Evolutionary conservation across 768 basidiomycete genomes (phyloP).

Genomic region (Tulasnella calospora): DNA sequence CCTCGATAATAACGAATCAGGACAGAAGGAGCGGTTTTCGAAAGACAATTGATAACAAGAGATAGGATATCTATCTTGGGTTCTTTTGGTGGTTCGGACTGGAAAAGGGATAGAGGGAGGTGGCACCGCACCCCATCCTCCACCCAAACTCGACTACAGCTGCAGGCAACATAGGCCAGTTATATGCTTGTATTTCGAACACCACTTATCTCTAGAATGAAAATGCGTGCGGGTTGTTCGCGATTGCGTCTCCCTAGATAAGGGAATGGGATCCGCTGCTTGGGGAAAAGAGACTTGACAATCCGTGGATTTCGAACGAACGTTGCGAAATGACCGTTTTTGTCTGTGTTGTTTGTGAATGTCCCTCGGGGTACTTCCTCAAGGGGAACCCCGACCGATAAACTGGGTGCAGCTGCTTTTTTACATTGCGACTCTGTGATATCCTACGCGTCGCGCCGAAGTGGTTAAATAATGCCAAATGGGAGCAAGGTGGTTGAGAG

Average conservation of each 20-base stretch:
- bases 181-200: background rate
- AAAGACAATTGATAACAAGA: background rate
- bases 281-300: conserved; percentile 7
- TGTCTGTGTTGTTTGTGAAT: background rate
- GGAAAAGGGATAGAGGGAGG: background rate
- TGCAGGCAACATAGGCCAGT: background rate
- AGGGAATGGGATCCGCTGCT: background rate
- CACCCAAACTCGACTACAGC: background rate
- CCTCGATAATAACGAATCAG: background rate
- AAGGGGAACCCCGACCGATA: background rate
- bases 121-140: background rate
- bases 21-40: background rate
- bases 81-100: background rate
- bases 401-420: background rate
- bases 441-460: background rate
- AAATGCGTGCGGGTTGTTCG: background rate
- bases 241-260: background rate
- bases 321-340: background rate
- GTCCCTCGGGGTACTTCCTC: background rate
- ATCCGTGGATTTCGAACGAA: background rate
- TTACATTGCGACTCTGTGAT: background rate
- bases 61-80: background rate
- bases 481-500: background rate
- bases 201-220: background rate
- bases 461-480: background rate